Percentiles rank a stretch among this genome's conserved stretches.
These are phyloP conservation scores for Mortierella sp. DNA, from an alignment of 371 early-diverging fungal genomes.

Conservation along the genomic window DNA sequence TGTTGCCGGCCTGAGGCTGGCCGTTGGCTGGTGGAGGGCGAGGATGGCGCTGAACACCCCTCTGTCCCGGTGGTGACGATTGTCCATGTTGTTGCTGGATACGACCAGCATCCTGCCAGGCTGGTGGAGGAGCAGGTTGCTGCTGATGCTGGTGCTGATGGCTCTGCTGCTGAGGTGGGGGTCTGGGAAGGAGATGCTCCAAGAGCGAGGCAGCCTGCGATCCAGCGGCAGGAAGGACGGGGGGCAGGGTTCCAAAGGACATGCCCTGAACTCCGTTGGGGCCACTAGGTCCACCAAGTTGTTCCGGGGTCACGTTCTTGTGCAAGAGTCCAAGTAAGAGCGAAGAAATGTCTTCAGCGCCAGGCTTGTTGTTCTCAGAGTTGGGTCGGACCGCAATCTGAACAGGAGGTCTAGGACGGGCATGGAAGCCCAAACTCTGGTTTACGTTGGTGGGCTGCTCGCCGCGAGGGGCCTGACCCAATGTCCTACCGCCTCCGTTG, in stretches of 20 bases:
- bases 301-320: constrained; percentile 37
- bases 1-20: constrained; percentile 11
- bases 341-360: constrained; percentile 33
- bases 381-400: constrained; percentile 32
- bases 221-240: constrained; percentile 39
- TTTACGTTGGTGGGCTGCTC: constrained; percentile 26
- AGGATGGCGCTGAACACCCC: constrained; percentile 40
- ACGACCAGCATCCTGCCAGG: constrained; percentile 27
- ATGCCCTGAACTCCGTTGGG: constrained; percentile 12
- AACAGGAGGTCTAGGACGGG: constrained; percentile 47
- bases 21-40: constrained; percentile 29
- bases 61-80: constrained; percentile 17
- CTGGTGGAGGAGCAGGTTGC: constrained; percentile 16
- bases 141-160: constrained; percentile 33
- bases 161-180: constrained; percentile 15
- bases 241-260: constrained; percentile 4
- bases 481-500: constrained; percentile 4
- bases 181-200: constrained; percentile 27
- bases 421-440: constrained; percentile 50
- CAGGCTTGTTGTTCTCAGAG: constrained; percentile 18
- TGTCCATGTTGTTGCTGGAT: constrained; percentile 30
- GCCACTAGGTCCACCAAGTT: constrained; percentile 7
- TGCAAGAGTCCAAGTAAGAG: constrained; percentile 36
- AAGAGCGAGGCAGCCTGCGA: constrained; percentile 32
- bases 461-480: constrained; percentile 7